Conservation (phyloP, 768 basidiomycete species). For the Hericium coralloides region DNA sequence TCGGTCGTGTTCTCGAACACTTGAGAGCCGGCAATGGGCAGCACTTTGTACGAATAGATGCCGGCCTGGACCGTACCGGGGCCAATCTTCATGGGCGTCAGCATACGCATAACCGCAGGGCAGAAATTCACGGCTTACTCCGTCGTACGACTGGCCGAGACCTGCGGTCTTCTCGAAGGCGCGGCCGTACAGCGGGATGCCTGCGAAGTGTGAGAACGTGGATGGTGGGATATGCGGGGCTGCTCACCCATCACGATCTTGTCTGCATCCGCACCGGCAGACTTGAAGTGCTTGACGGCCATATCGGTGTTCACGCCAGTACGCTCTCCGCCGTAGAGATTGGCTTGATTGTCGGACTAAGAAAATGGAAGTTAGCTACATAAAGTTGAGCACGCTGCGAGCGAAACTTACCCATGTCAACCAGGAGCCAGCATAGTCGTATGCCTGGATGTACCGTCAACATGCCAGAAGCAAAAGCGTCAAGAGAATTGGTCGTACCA, state of each 20-base stretch:
- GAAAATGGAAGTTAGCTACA: background rate
- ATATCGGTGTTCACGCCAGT: conserved; percentile 60
- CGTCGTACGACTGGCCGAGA: conserved; percentile 58
- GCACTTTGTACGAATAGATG: conserved; percentile 67
- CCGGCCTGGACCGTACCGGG: conserved; percentile 64
- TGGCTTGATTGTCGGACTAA: conserved; percentile 49
- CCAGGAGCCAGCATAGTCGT: conserved; percentile 79
- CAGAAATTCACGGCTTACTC: conserved; percentile 32
- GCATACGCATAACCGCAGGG: background rate
- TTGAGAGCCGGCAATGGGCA: conserved; percentile 44
- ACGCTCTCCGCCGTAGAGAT: conserved; percentile 55
- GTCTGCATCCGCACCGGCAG: conserved; percentile 48
- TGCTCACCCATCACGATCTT: conserved; percentile 59
- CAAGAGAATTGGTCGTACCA: conserved; percentile 34
- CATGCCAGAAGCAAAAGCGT: background rate
- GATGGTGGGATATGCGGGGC: background rate
- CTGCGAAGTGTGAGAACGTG: conserved; percentile 17
- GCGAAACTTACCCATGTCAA: conserved; percentile 33
- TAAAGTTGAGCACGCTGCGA: background rate
- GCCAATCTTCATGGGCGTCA: conserved; percentile 40
- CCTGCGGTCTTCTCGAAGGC: conserved; percentile 66
- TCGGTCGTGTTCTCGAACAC: conserved; percentile 61
- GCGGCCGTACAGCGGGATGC: conserved; percentile 76
- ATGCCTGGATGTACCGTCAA: conserved; percentile 33
- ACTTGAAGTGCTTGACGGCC: conserved; percentile 52